Percentiles rank a stretch among this genome's conserved stretches.
Evolutionary conservation across 2,329 filamentous ascomycete species (phyloP).

Genomic region (Paecilomyces formosus): DNA sequence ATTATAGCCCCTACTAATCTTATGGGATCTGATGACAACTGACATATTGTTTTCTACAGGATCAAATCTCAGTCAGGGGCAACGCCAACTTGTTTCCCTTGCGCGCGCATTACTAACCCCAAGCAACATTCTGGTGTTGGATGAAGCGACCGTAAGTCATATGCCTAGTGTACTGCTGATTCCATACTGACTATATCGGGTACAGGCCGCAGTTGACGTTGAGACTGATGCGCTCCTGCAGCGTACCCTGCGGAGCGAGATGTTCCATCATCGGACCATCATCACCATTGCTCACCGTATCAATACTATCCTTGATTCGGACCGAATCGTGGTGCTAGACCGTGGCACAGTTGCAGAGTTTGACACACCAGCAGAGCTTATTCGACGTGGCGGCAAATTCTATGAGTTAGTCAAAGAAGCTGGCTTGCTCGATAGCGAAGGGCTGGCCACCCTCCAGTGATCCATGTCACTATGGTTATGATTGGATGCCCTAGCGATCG

Average conservation of each 20-base stretch:
- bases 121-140: constrained; percentile 92
- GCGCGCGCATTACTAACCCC: constrained; percentile 90
- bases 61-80: constrained; percentile 90
- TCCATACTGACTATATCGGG: constrained; percentile 12
- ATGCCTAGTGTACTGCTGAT: neutral
- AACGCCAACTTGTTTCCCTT: constrained; percentile 87
- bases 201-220: constrained; percentile 59
- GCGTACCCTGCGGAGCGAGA: constrained; percentile 53
- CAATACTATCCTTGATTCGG: constrained; percentile 86
- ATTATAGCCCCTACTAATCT: neutral
- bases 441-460: constrained; percentile 13
- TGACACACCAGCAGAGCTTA: constrained; percentile 72
- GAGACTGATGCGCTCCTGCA: constrained; percentile 61
- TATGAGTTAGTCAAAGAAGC: constrained; percentile 88
- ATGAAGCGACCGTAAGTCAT: constrained; percentile 75
- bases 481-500: constrained; percentile 1
- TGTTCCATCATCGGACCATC: constrained; percentile 88
- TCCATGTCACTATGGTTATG: constrained; percentile 1
- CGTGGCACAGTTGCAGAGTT: constrained; percentile 88
- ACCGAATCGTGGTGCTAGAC: constrained; percentile 89
- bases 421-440: constrained; percentile 55
- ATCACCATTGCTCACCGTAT: constrained; percentile 98
- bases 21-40: neutral
- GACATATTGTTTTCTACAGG: constrained; percentile 43
- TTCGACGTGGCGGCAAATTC: constrained; percentile 71